phyloP scores from a whole-genome alignment of 2,329 filamentous ascomycete genomes.

The Fusarium nygamai region DNA sequence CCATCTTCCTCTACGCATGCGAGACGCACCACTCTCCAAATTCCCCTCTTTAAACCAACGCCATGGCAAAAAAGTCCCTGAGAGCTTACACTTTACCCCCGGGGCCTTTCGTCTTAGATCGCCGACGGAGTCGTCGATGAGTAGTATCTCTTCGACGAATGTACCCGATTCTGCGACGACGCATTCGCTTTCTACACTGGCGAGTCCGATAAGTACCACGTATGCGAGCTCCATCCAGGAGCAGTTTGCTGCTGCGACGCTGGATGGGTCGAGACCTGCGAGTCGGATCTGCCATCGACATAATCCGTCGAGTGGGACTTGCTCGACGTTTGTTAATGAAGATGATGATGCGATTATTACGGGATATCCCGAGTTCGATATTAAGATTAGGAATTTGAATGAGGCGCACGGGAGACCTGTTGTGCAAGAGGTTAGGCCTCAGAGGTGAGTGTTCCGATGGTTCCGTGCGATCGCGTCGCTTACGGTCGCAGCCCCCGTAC shows the following conservation, averaged over 20 bases:
- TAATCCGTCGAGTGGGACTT: conserved; percentile 48
- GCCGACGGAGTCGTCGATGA: conserved; percentile 51
- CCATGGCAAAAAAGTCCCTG: conserved; percentile 42
- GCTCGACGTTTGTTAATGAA: conserved; percentile 52
- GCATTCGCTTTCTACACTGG: conserved; percentile 49
- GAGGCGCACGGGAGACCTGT: conserved; percentile 8
- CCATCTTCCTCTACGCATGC: conserved; percentile 40
- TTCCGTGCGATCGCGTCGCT: not conserved
- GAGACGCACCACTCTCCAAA: conserved; percentile 29
- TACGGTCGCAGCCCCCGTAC: conserved; percentile 21
- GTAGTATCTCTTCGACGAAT: conserved; percentile 51
- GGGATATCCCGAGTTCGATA: conserved; percentile 42
- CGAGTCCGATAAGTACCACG: conserved; percentile 50
- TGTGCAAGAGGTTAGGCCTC: conserved; percentile 14
- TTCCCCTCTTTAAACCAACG: conserved; percentile 24
- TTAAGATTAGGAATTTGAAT: conserved; percentile 36
- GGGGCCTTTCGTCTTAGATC: conserved; percentile 47
- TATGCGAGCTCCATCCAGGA: conserved; percentile 50
- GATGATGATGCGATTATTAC: conserved; percentile 44
- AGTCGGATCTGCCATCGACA: conserved; percentile 48
- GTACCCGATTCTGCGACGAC: conserved; percentile 53
- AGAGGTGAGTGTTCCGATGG: conserved; percentile 10
- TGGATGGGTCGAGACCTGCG: conserved; percentile 39
- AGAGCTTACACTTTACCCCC: conserved; percentile 45
- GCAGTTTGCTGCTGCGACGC: conserved; percentile 42